Base-by-base conservation (phyloP, 805 yeast genomes). In the Candida qinlingensis region DNA sequence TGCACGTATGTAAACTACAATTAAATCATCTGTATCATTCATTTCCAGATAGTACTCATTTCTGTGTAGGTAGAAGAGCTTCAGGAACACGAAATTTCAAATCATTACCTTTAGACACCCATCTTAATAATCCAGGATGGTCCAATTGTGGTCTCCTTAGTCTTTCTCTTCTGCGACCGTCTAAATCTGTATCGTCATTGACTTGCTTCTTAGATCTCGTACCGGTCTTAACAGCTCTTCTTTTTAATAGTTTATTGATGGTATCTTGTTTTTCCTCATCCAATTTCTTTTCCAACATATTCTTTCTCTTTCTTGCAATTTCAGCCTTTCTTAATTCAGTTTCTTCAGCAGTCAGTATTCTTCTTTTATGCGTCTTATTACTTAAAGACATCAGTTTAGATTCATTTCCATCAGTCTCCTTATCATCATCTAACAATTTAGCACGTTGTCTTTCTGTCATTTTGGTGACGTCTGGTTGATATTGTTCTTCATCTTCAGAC, bases 241-340 rank as follows among this genome's bases (percentile, higher is more conserved):
- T 81, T 66, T 87, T 84, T 54, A 92, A 72, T 54, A 92, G 71
- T 64, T 87, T 88, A 64, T 92, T 92, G 54, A 92, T 74, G 0
- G 97, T 91, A 54, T 92, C 97, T 61, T 83, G 79, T 63, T 94
- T 94, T 66, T 94, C 98, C 64, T 88, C 97, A 61, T 91, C 97
- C 38, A 88, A 69, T 54, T 85, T 81, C 68, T 85, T 84, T 59
- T 84, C 90, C 56, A 84, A 82, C 58, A 89, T 76, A 62, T 92
- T 91, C 64, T 86, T 87, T 55, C 99, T 75, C 65, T 90, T 81
- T 58, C 98, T 77, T 0, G 97, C 92, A 58, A 80, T 83, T 63
- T 92, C 99, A 1, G 95, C 87, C 53, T 90, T 81, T 41, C 90
- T 77, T 50, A 88, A 66, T 42, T 86, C 87, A 37, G 82, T 76